phyloP scores from a whole-genome alignment of 805 yeast species.

The Nakazawaea molendinolei region DNA sequence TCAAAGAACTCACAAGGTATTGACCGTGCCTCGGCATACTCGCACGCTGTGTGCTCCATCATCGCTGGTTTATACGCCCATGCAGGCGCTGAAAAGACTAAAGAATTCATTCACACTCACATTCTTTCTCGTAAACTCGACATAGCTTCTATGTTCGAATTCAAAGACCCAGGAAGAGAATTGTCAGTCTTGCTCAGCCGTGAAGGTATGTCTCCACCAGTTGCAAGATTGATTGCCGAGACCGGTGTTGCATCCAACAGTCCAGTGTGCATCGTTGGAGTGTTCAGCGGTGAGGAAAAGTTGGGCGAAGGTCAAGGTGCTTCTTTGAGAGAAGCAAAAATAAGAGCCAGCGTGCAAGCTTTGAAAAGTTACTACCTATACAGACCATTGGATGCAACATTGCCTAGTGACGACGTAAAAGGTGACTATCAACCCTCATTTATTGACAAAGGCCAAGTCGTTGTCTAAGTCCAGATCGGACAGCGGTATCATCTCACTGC shows the following conservation, averaged over 20 bases:
- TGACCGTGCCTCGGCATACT: constrained; percentile 34
- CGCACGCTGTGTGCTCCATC: constrained; percentile 74
- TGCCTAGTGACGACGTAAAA: constrained; percentile 49
- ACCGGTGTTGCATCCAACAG: constrained; percentile 82
- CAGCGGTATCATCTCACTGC: too few relatives aligned
- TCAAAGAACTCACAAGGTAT: constrained; percentile 30
- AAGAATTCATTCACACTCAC: constrained; percentile 64
- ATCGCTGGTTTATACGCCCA: constrained; percentile 80
- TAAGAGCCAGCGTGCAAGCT: constrained; percentile 86
- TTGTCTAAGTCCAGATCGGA: too few relatives aligned
- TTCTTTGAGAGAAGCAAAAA: constrained; percentile 83
- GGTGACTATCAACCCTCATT: constrained; percentile 27
- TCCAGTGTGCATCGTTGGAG: constrained; percentile 88
- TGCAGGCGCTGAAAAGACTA: constrained; percentile 57
- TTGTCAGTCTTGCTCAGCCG: constrained; percentile 70
- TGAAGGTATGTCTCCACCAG: constrained; percentile 67
- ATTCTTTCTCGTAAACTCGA: constrained; percentile 80
- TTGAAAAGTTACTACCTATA: constrained; percentile 89
- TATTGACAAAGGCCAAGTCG: constrained; percentile 29
- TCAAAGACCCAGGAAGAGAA: constrained; percentile 82
- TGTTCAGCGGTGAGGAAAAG: constrained; percentile 74
- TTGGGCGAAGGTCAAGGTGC: constrained; percentile 95
- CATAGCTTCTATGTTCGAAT: constrained; percentile 65
- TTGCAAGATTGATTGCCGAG: constrained; percentile 81
- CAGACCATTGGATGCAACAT: constrained; percentile 58